Conservation (phyloP, 768 basidiomycete species). For the Postia placenta region DNA sequence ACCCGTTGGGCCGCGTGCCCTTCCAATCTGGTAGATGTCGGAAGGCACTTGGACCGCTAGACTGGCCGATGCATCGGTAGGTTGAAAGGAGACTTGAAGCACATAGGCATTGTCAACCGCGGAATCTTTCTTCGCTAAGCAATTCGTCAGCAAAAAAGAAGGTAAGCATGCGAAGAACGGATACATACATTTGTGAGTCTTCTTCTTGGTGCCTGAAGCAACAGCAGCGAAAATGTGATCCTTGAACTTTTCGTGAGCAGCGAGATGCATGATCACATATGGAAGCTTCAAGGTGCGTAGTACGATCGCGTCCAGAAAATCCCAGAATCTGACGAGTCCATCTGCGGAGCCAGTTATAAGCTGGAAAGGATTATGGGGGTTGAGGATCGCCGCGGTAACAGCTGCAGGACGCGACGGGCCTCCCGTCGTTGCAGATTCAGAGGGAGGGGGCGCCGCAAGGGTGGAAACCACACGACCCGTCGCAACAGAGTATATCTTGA, state of each 20-base stretch:
- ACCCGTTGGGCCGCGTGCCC: constrained; percentile 55
- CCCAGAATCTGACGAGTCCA: constrained; percentile 88
- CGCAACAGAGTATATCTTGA: constrained; percentile 79
- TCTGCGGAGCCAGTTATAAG: constrained; percentile 80
- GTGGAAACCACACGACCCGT: constrained; percentile 81
- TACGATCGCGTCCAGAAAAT: constrained; percentile 80
- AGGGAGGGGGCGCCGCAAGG: constrained; percentile 44
- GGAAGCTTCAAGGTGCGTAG: constrained; percentile 68
- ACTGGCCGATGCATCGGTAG: constrained; percentile 35
- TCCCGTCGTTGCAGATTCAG: constrained; percentile 25
- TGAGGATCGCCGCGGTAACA: constrained; percentile 72
- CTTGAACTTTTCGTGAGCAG: constrained; percentile 62
- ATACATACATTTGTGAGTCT: constrained; percentile 24
- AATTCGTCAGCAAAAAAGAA: neutral
- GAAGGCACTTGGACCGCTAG: constrained; percentile 37
- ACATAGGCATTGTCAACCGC: constrained; percentile 53
- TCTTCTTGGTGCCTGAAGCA: constrained; percentile 43
- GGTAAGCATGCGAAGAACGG: too few relatives aligned
- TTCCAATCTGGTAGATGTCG: constrained; percentile 55
- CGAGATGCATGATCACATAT: constrained; percentile 65
- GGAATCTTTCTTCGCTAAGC: constrained; percentile 8
- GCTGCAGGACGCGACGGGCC: constrained; percentile 37
- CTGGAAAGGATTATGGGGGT: constrained; percentile 85
- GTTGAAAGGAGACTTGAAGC: constrained; percentile 56
- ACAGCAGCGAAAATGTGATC: constrained; percentile 68